Evolutionary conservation across 495 filamentous ascomycete genomes (phyloP).

Genomic region (Penicillium tannophilum): DNA sequence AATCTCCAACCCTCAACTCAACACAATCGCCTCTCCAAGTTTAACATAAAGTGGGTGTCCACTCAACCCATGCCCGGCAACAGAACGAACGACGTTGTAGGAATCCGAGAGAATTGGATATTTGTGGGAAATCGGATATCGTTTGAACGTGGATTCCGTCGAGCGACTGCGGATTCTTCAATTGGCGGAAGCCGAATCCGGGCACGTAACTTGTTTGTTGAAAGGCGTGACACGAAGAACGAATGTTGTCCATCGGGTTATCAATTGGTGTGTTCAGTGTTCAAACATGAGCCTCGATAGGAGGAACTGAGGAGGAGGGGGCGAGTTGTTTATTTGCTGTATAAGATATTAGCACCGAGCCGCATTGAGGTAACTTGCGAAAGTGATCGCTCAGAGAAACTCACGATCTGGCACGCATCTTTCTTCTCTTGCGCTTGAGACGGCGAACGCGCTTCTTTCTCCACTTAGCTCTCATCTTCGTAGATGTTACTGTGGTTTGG

Average conservation of each 20-base stretch:
- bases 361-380: not conserved
- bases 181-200: slow-evolving; percentile 26
- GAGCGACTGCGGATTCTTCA: slow-evolving; percentile 28
- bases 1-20: slow-evolving; percentile 42
- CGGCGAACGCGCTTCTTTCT: slow-evolving; percentile 98
- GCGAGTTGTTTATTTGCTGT: slow-evolving; percentile 74
- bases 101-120: slow-evolving; percentile 36
- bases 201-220: slow-evolving; percentile 34
- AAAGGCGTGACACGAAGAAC: slow-evolving; percentile 37
- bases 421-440: slow-evolving; percentile 99
- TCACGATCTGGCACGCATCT: slow-evolving; percentile 93
- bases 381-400: slow-evolving; percentile 25
- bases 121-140: slow-evolving; percentile 17
- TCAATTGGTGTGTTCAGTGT: slow-evolving; percentile 48
- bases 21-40: slow-evolving; percentile 42
- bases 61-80: slow-evolving; percentile 21
- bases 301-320: slow-evolving; percentile 62
- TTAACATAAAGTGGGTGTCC: slow-evolving; percentile 12
- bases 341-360: not conserved
- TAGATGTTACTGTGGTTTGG: slow-evolving; percentile 34
- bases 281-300: slow-evolving; percentile 46
- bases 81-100: slow-evolving; percentile 27
- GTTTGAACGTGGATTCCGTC: slow-evolving; percentile 42
- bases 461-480: slow-evolving; percentile 99
- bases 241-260: slow-evolving; percentile 40